Evolutionary conservation across 2,329 filamentous ascomycete species (phyloP).

Genomic region (Trichoderma sp.): DNA sequence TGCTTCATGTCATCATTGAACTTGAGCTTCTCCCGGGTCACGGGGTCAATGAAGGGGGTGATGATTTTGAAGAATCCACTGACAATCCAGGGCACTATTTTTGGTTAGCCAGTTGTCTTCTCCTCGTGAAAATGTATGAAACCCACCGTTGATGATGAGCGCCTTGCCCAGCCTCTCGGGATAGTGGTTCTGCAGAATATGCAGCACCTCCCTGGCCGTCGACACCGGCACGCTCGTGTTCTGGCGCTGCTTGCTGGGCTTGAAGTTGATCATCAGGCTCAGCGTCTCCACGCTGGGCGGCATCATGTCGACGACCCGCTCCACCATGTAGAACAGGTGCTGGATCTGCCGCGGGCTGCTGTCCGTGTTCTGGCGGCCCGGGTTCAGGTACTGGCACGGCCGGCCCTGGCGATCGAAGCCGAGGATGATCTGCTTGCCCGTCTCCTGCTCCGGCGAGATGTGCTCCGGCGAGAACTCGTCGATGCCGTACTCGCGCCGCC

Average conservation of each 20-base stretch:
- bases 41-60: slow-evolving; percentile 92
- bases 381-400: slow-evolving; percentile 90
- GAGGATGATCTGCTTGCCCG: slow-evolving; percentile 88
- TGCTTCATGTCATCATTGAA: slow-evolving; percentile 91
- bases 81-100: slow-evolving; percentile 83
- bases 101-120: not conserved
- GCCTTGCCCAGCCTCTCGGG: slow-evolving; percentile 89
- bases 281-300: slow-evolving; percentile 84
- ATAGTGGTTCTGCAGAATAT: slow-evolving; percentile 94
- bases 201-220: slow-evolving; percentile 80
- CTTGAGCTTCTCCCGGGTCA: slow-evolving; percentile 92
- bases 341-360: slow-evolving; percentile 84
- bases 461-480: slow-evolving; percentile 80
- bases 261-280: slow-evolving; percentile 90
- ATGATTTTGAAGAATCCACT: slow-evolving; percentile 96
- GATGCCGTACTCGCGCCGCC: slow-evolving; percentile 89
- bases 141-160: slow-evolving; percentile 82
- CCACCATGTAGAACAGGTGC: slow-evolving; percentile 94
- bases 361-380: slow-evolving; percentile 90
- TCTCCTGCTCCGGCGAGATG: slow-evolving; percentile 92
- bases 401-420: slow-evolving; percentile 84
- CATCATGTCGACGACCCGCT: slow-evolving; percentile 86
- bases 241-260: slow-evolving; percentile 72
- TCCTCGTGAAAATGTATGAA: not conserved
- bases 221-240: slow-evolving; percentile 74